Conservation (phyloP, 352 stramenopile species). For the Globisporangium cederbergense region DNA sequence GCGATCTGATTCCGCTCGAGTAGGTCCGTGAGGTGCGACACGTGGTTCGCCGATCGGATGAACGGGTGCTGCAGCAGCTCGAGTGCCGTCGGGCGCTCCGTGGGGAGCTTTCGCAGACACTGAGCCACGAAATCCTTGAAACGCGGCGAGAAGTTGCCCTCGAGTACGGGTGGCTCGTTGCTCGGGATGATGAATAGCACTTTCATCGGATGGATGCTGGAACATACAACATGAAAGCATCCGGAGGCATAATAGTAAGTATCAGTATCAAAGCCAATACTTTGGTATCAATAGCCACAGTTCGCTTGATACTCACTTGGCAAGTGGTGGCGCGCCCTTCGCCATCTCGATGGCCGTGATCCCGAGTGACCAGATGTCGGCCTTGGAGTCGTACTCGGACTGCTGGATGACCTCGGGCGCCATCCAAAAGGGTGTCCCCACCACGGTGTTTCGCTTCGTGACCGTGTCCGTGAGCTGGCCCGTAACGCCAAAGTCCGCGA, state of each 20-base stretch:
- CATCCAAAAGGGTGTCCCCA: conserved; percentile 99
- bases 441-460: conserved; percentile 97
- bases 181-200: conserved; percentile 99
- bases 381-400: conserved; percentile 94
- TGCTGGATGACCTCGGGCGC: conserved; percentile 85
- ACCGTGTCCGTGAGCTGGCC: conserved; percentile 96
- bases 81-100: conserved; percentile 74
- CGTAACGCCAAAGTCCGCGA: conserved; percentile 87
- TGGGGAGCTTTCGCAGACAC: conserved; percentile 87
- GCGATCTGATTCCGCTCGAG: conserved; percentile 28
- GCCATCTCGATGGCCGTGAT: conserved; percentile 99
- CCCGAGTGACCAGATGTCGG: conserved; percentile 98
- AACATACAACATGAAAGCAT: not conserved
- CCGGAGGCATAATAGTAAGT: not conserved
- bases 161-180: conserved; percentile 86
- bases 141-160: conserved; percentile 64
- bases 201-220: conserved; percentile 97
- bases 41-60: conserved; percentile 63
- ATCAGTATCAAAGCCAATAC: not conserved
- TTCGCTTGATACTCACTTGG: conserved; percentile 45
- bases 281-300: not conserved
- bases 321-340: conserved; percentile 93
- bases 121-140: conserved; percentile 88
- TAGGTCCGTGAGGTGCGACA: conserved; percentile 71
- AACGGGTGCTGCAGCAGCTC: conserved; percentile 88